Evolutionary conservation across 2,329 filamentous ascomycete genomes (phyloP).

Genomic region (Penicillium frequentans): DNA sequence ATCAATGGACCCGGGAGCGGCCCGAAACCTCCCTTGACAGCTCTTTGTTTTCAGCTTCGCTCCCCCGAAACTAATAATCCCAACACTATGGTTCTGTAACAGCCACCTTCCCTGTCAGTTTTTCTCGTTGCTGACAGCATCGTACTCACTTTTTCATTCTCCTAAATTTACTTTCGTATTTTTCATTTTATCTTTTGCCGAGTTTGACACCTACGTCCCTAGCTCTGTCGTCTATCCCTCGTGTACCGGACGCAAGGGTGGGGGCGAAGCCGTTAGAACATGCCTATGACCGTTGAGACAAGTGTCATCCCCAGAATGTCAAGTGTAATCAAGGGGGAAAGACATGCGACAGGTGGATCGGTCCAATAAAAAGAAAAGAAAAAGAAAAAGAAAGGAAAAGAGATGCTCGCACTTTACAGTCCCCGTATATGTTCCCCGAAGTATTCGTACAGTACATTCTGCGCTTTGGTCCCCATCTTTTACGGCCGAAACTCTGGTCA

Average conservation of each 20-base stretch:
- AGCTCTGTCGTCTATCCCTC: slow-evolving; percentile 1
- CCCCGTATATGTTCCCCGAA: neutral
- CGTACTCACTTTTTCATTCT: neutral
- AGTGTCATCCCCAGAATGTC: slow-evolving; percentile 14
- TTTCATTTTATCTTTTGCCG: neutral
- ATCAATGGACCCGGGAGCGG: slow-evolving; percentile 20
- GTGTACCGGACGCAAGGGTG: slow-evolving; percentile 17
- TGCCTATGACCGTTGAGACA: slow-evolving; percentile 19
- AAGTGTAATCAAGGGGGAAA: neutral
- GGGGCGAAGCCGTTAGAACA: slow-evolving; percentile 13
- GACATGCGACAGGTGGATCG: neutral
- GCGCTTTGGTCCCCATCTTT: slow-evolving; percentile 13
- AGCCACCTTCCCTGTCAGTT: slow-evolving; percentile 4
- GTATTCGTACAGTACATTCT: slow-evolving; percentile 4
- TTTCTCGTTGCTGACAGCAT: neutral
- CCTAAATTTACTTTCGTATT: neutral
- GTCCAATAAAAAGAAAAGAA: neutral
- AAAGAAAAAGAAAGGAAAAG: neutral
- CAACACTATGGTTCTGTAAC: slow-evolving; percentile 4
- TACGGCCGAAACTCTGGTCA: slow-evolving; percentile 5
- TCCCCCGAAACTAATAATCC: neutral
- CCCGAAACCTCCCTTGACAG: slow-evolving; percentile 25
- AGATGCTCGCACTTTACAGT: neutral
- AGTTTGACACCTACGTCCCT: neutral
- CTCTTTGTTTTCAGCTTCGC: slow-evolving; percentile 12